Base-by-base conservation (phyloP, 768 basidiomycete species). In the Phaeotremella skinneri region DNA sequence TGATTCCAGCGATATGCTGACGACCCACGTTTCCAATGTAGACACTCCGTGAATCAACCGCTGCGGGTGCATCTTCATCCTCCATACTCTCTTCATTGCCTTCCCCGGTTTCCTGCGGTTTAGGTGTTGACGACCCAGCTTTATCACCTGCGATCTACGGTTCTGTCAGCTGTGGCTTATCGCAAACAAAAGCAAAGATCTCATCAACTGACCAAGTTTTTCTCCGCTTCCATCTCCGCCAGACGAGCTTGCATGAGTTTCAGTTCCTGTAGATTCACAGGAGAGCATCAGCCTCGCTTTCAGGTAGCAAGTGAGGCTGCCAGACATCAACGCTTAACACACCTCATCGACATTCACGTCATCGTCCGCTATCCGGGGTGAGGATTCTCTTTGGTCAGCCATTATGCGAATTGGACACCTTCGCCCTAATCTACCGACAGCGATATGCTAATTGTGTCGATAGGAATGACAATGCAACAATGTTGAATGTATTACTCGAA, bases 1-100 rank as follows among this genome's bases (percentile, higher is more conserved):
- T 5, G 14, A 14, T 27, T 4, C 20, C 2, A 5, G n/a, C n/a
- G n/a, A n/a, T n/a, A n/a, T n/a, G n/a, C n/a, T 37, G 14, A n/a
- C 7, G 45, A 64, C 89, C 71, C 72, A 96, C 96, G 79, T 97
- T 99, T 54, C 96, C 96, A 70, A 99, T 87, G 76, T 91, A 97
- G 43, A 99, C 79, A 79, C 92, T 96, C 78, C 93, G 82, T 60
- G 80, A 76, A 77, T 99, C 96, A 23, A 91, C 85, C 25, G 82
- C 79, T 25, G 85, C 81, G 76, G 85, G 88, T 31, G 93, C 92
- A 69, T 96, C 91, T 68, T 91, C 91, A 41, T 76, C 82, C 74
- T 78, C 82, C 83, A 67, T 83, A 79, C 72, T 85, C 85, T 66
- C 45, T 59, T 68, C 58, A 84, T 87, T 50, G 27, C 58, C 57